Evolutionary conservation across 1,139 yeast genomes (phyloP).

Genomic region (Pichia sp.): DNA sequence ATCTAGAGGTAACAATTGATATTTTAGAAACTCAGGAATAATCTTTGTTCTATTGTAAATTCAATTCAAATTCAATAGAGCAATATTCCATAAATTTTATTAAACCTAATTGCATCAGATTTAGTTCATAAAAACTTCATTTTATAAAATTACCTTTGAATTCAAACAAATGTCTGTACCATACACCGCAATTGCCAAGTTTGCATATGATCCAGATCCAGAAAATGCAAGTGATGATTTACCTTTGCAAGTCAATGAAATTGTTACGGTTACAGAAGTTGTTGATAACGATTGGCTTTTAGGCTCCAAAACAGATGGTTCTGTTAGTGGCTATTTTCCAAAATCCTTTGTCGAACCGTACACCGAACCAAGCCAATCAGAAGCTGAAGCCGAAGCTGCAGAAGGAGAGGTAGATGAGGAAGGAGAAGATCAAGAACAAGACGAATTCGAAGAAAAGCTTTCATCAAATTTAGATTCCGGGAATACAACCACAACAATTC

Average conservation of each 20-base stretch:
- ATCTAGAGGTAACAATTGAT: too few relatives aligned
- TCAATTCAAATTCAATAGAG: too few relatives aligned
- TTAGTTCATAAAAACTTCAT: too few relatives aligned
- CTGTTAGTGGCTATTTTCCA: conserved; percentile 77
- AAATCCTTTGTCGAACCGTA: conserved; percentile 62
- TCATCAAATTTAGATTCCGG: too few relatives aligned
- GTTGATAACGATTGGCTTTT: conserved; percentile 91
- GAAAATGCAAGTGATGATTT: conserved; percentile 64
- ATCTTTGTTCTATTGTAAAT: too few relatives aligned
- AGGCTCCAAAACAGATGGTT: conserved; percentile 39
- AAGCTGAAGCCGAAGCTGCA: background rate
- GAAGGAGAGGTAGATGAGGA: background rate
- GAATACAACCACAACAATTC: background rate
- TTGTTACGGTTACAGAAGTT: conserved; percentile 63
- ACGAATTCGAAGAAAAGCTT: background rate
- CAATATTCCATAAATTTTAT: too few relatives aligned
- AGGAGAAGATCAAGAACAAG: background rate
- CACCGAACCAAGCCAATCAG: conserved; percentile 3
- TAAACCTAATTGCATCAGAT: too few relatives aligned
- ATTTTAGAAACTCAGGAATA: too few relatives aligned
- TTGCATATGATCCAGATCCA: conserved; percentile 27
- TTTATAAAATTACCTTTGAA: background rate
- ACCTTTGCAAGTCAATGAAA: conserved; percentile 58
- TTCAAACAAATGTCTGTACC: conserved; percentile 17
- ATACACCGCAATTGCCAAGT: conserved; percentile 26